Percentiles rank a stretch among this genome's conserved stretches.
Evolutionary conservation across 495 filamentous ascomycete species (phyloP).

Genomic region (Tuber brumale): DNA sequence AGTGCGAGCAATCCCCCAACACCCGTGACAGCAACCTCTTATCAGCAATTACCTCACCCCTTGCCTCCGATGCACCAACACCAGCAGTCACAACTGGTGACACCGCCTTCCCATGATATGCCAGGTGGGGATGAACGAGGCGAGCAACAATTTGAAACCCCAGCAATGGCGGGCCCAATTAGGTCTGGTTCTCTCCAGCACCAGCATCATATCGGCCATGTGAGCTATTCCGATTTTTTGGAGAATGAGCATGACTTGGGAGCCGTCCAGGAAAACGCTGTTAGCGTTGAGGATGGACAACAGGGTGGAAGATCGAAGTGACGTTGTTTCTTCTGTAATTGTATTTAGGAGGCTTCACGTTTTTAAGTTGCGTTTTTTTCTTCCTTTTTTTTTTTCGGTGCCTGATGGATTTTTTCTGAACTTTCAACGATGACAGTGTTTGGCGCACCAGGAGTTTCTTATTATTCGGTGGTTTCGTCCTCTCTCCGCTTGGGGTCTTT

Average conservation of each 20-base stretch:
- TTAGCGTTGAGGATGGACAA: constrained; percentile 39
- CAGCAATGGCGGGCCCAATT: constrained; percentile 33
- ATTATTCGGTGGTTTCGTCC: neutral
- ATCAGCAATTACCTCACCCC: constrained; percentile 31
- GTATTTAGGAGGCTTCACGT: constrained; percentile 21
- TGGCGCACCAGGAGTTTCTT: constrained; percentile 33
- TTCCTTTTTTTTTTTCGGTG: constrained; percentile 22
- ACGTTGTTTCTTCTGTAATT: constrained; percentile 15
- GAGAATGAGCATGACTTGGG: constrained; percentile 25
- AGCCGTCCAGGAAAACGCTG: constrained; percentile 25
- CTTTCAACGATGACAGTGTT: constrained; percentile 32
- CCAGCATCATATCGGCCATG: constrained; percentile 21
- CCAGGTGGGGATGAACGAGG: constrained; percentile 28
- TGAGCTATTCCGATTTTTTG: constrained; percentile 38
- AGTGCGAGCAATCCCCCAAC: constrained; percentile 32
- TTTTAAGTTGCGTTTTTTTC: constrained; percentile 28
- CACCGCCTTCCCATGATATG: constrained; percentile 31
- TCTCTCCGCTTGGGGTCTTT: neutral
- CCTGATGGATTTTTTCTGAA: constrained; percentile 5
- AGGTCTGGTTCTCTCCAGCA: constrained; percentile 25
- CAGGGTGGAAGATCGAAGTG: constrained; percentile 38
- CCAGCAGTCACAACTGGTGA: constrained; percentile 24
- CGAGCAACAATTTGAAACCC: constrained; percentile 34
- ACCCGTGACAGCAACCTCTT: constrained; percentile 33
- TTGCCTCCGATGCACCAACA: constrained; percentile 37